phyloP scores from a whole-genome alignment of 1,284 basidiomycete species.

The Trichosporon sp. region DNA sequence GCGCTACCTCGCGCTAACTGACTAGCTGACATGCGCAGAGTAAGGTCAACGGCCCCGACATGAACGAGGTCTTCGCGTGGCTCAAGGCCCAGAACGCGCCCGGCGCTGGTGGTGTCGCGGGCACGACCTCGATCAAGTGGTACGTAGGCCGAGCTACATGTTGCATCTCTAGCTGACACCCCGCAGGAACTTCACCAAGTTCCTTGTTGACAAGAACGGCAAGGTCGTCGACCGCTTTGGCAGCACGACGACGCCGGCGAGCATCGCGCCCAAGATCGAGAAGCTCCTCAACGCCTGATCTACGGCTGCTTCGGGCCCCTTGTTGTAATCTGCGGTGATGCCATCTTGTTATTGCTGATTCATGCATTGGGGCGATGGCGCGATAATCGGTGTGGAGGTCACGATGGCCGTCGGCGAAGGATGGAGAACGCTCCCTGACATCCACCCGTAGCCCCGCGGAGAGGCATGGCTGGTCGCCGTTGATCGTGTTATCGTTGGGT shows the following conservation, averaged over 20 bases:
- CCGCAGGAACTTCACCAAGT: slow-evolving; percentile 46
- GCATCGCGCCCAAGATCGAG: slow-evolving; percentile 37
- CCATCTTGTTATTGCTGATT: background rate
- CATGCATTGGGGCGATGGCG: background rate
- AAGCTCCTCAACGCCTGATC: slow-evolving; percentile 25
- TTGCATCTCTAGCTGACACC: background rate
- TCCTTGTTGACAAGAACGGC: slow-evolving; percentile 41
- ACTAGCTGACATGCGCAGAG: slow-evolving; percentile 59
- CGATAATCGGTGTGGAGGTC: background rate
- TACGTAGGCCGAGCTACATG: background rate
- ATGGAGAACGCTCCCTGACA: background rate
- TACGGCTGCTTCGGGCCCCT: background rate
- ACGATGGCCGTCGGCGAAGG: background rate
- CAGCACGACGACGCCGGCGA: slow-evolving; percentile 36
- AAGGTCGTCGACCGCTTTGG: slow-evolving; percentile 37
- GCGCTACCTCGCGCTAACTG: slow-evolving; percentile 28
- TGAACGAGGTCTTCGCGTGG: slow-evolving; percentile 78
- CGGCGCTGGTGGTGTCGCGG: slow-evolving; percentile 31
- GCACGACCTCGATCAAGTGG: slow-evolving; percentile 46
- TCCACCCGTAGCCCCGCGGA: background rate
- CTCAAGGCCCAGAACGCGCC: slow-evolving; percentile 58
- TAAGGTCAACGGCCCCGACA: slow-evolving; percentile 78
- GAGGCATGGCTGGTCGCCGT: background rate
- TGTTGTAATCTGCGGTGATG: background rate
- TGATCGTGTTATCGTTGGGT: background rate